These are phyloP conservation scores for Daldinia caldariorum DNA, from an alignment of 495 filamentous ascomycete species.

Conservation along the genomic window DNA sequence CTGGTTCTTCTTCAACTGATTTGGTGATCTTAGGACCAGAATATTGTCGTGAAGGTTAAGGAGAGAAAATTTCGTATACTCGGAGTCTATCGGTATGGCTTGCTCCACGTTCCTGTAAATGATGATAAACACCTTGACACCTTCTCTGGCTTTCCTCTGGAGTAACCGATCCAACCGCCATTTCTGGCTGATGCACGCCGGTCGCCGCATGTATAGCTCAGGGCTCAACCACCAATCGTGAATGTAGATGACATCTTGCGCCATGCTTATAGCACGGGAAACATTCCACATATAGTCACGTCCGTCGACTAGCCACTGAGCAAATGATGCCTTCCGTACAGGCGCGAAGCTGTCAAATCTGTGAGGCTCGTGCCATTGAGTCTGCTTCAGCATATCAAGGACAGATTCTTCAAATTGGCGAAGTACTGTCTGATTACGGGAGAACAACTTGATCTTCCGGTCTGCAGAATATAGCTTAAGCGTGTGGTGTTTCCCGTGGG, in stretches of 20 bases:
- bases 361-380: constrained; percentile 82
- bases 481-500: constrained; percentile 75
- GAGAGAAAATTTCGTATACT: constrained; percentile 97
- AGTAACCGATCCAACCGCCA: constrained; percentile 97
- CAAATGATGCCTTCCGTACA: constrained; percentile 84
- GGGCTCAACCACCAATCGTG: constrained; percentile 99
- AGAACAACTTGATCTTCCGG: constrained; percentile 87
- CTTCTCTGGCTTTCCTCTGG: constrained; percentile 90
- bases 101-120: constrained; percentile 99
- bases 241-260: constrained; percentile 98
- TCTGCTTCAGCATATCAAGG: constrained; percentile 79
- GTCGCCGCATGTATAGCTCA: constrained; percentile 94
- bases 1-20: constrained; percentile 98
- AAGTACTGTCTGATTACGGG: constrained; percentile 87
- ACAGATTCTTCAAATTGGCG: constrained; percentile 95
- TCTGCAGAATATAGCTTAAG: constrained; percentile 88
- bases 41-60: constrained; percentile 96
- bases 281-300: constrained; percentile 99
- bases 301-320: constrained; percentile 96
- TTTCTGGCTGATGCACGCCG: constrained; percentile 97
- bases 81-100: constrained; percentile 97
- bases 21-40: constrained; percentile 93
- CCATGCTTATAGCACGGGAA: constrained; percentile 95
- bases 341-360: constrained; percentile 95
- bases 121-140: constrained; percentile 98